Conservation (phyloP, 345 rosid species). For the Schrenkiella parvula region DNA sequence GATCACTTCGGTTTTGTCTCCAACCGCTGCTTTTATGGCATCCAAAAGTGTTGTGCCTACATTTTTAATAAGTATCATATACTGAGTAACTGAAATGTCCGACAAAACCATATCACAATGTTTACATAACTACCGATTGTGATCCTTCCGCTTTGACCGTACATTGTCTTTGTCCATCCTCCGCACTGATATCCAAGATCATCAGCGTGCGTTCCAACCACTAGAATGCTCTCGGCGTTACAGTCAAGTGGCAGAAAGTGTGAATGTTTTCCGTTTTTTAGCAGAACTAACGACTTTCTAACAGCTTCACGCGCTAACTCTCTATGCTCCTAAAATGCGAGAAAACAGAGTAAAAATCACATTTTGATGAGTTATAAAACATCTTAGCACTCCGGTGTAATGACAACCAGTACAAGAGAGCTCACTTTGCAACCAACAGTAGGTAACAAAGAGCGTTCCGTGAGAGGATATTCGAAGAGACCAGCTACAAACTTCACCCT, state of each 20-base stretch:
- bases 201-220: constrained; percentile 66
- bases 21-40: constrained; percentile 55
- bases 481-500: constrained; percentile 86
- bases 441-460: constrained; percentile 63
- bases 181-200: constrained; percentile 84
- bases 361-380: not conserved
- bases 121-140: constrained; percentile 59
- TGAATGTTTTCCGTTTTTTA: constrained; percentile 62
- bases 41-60: constrained; percentile 80
- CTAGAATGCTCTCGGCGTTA: constrained; percentile 55
- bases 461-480: constrained; percentile 71
- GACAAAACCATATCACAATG: too few species aligned
- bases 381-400: not conserved
- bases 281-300: constrained; percentile 69
- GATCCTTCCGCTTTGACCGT: constrained; percentile 64
- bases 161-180: constrained; percentile 71
- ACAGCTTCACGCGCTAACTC: constrained; percentile 78
- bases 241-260: constrained; percentile 55
- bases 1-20: constrained; percentile 57
- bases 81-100: too few species aligned
- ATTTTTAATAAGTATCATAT: too few species aligned
- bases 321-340: constrained; percentile 44
- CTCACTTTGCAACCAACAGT: constrained; percentile 78
- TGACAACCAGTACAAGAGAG: constrained; percentile 35
- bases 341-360: not conserved